Conservation (phyloP, 139 green algal species). For the Edaphochlamys debaryana region DNA sequence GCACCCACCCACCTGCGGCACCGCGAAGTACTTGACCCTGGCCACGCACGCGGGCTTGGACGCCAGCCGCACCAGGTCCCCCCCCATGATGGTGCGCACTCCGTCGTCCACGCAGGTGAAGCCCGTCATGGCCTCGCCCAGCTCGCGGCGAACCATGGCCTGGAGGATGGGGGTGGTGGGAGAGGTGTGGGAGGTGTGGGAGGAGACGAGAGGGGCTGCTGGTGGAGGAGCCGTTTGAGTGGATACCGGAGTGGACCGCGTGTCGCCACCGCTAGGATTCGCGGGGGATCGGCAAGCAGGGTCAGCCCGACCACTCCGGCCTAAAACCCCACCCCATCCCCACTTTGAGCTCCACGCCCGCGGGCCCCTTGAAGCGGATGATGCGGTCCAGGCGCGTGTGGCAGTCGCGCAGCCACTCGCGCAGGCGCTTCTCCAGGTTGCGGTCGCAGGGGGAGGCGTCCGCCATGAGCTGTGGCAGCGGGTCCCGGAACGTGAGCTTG, state of each 20-base stretch:
- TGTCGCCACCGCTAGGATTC: too few species aligned
- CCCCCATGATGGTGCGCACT: conserved; percentile 36
- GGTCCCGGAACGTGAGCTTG: conserved; percentile 81
- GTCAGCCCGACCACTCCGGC: too few species aligned
- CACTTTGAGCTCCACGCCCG: conserved; percentile 59
- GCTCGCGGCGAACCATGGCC: conserved; percentile 43
- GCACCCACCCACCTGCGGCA: conserved; percentile 55
- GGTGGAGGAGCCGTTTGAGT: too few species aligned
- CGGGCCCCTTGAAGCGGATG: conserved; percentile 63
- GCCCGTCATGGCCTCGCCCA: conserved; percentile 64
- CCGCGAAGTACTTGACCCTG: conserved; percentile 64
- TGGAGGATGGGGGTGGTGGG: conserved; percentile 46
- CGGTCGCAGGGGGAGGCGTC: conserved; percentile 61
- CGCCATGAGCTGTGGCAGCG: conserved; percentile 72
- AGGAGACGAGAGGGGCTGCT: background rate
- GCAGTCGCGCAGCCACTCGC: conserved; percentile 77
- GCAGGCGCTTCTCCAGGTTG: conserved; percentile 67
- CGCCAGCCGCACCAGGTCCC: conserved; percentile 71
- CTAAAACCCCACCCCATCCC: too few species aligned
- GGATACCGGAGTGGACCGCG: background rate
- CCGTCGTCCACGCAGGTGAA: conserved; percentile 72
- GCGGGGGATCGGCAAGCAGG: too few species aligned
- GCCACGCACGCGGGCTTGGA: conserved; percentile 70
- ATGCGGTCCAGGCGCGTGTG: conserved; percentile 77
- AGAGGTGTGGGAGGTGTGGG: too few species aligned